phyloP scores from a whole-genome alignment of 2,329 filamentous ascomycete species.

The Paecilomyces formosus region DNA sequence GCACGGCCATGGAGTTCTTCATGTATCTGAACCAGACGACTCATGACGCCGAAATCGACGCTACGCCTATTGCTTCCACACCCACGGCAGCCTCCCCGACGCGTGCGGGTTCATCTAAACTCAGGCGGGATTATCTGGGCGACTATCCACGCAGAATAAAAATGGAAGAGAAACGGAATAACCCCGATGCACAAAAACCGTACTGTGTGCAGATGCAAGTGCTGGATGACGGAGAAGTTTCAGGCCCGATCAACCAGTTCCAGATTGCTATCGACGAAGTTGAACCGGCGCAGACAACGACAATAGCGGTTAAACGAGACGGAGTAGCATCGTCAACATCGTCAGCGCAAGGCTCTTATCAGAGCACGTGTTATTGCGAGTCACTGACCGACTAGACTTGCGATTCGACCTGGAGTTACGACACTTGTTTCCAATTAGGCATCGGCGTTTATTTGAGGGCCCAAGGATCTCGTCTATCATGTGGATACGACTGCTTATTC shows the following conservation, averaged over 20 bases:
- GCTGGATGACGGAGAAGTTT: constrained; percentile 42
- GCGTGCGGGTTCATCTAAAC: constrained; percentile 11
- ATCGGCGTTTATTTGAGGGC: background rate
- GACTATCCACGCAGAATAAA: constrained; percentile 54
- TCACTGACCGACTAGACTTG: constrained; percentile 25
- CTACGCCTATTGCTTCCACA: constrained; percentile 8
- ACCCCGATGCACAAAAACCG: constrained; percentile 35
- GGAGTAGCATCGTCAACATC: constrained; percentile 23
- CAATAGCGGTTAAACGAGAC: constrained; percentile 20
- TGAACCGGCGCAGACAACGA: constrained; percentile 25
- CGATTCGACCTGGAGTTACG: constrained; percentile 3
- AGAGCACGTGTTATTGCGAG: constrained; percentile 28
- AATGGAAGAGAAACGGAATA: constrained; percentile 55
- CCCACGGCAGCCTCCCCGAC: constrained; percentile 8
- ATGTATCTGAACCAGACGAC: constrained; percentile 54
- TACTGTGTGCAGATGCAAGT: constrained; percentile 62
- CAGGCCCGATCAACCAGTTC: constrained; percentile 15
- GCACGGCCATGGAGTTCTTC: constrained; percentile 59
- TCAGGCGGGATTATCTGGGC: constrained; percentile 8
- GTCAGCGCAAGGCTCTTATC: constrained; percentile 26
- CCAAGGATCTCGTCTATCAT: background rate
- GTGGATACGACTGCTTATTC: background rate
- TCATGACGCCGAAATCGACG: constrained; percentile 12
- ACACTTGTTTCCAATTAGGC: background rate
- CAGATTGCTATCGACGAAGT: constrained; percentile 26